phyloP scores from a whole-genome alignment of 495 filamentous ascomycete genomes.

The Hypoxylon perforatum region DNA sequence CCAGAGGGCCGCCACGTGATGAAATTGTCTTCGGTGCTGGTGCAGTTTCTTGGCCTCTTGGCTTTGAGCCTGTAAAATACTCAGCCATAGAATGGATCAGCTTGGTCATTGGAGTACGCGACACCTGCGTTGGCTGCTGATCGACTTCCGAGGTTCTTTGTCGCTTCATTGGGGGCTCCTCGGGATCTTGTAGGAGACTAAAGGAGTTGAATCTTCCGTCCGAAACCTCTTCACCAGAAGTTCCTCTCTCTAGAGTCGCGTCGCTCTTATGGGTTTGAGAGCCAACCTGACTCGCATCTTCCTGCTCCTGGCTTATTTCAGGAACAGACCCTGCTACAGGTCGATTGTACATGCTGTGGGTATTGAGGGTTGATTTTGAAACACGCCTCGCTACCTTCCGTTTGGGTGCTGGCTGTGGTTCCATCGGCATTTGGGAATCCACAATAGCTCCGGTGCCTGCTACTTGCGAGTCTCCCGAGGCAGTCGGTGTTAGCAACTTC shows the following conservation, averaged over 20 bases:
- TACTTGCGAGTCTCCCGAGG: constrained; percentile 11
- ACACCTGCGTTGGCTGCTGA: neutral
- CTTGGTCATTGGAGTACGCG: constrained; percentile 7
- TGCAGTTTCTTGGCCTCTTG: neutral
- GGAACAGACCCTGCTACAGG: constrained; percentile 38
- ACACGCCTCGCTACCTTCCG: constrained; percentile 32
- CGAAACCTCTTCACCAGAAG: neutral
- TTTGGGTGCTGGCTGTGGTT: constrained; percentile 14
- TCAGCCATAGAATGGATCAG: constrained; percentile 35
- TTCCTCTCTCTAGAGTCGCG: neutral
- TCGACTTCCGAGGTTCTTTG: neutral
- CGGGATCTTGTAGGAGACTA: neutral
- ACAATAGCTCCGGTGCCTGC: neutral
- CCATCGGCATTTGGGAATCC: constrained; percentile 3
- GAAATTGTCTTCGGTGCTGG: neutral
- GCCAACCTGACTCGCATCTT: constrained; percentile 1
- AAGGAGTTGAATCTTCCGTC: neutral
- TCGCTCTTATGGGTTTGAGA: neutral
- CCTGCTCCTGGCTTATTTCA: neutral
- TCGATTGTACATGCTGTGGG: constrained; percentile 45
- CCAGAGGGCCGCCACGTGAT: constrained; percentile 1
- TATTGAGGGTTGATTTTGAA: constrained; percentile 21
- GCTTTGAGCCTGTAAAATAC: constrained; percentile 2
- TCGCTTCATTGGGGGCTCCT: constrained; percentile 12
- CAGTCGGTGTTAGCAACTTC: constrained; percentile 43